Conservation (phyloP, 352 stramenopile species). For the Pythium periplocum region DNA sequence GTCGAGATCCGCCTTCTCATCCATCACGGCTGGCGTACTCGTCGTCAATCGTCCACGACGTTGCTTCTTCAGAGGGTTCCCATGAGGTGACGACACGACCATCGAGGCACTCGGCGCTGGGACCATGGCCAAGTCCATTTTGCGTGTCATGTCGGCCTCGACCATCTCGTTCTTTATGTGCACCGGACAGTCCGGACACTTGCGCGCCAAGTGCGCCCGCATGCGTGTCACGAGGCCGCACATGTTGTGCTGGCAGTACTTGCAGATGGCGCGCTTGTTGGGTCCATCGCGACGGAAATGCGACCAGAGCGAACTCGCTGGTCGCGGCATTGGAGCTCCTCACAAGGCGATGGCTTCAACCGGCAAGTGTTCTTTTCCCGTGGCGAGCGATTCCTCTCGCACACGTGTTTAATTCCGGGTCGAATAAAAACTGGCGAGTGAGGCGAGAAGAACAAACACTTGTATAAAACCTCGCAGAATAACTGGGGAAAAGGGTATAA, state of each 20-base stretch:
- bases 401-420: slow-evolving; percentile 15
- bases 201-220: slow-evolving; percentile 53
- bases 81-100: slow-evolving; percentile 5
- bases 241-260: slow-evolving; percentile 79
- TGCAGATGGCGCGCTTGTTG: slow-evolving; percentile 65
- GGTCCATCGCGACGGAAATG: slow-evolving; percentile 55
- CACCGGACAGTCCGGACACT: slow-evolving; percentile 44
- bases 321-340: slow-evolving; percentile 37
- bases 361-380: slow-evolving; percentile 19
- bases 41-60: slow-evolving; percentile 12
- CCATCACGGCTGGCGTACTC: slow-evolving; percentile 17
- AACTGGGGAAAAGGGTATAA: no score
- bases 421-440: not conserved
- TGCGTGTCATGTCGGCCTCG: slow-evolving; percentile 32
- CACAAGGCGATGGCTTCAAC: no score
- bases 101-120: not conserved
- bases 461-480: no score
- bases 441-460: slow-evolving; percentile 2
- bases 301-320: slow-evolving; percentile 44
- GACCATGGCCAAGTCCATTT: slow-evolving; percentile 25
- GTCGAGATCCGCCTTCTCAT: slow-evolving; percentile 53
- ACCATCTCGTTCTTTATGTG: slow-evolving; percentile 47
- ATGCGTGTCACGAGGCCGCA: slow-evolving; percentile 61
- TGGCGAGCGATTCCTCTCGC: slow-evolving; percentile 1
- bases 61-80: slow-evolving; percentile 24